Percentiles rank a stretch among this genome's conserved stretches.
Conservation (phyloP, 345 rosid genomes). For the Nephelium lappaceum region DNA sequence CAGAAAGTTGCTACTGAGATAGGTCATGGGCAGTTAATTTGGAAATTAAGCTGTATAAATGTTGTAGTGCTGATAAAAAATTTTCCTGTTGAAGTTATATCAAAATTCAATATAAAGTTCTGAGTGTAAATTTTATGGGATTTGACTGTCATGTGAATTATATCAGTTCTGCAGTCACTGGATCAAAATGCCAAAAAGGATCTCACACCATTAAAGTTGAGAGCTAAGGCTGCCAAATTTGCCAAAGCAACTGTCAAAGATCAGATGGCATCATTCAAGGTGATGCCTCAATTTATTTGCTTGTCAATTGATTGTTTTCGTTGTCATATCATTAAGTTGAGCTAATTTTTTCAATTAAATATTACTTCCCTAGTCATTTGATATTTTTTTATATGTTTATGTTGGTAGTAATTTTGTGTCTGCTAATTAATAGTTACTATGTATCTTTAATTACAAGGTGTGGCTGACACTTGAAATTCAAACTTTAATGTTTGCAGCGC, state of each 20-base stretch:
- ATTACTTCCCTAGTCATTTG: not conserved
- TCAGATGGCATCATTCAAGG: conserved; percentile 97
- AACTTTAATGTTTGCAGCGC: conserved; percentile 57
- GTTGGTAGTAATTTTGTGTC: conserved; percentile 12
- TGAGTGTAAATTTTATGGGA: conserved; percentile 19
- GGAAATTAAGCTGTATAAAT: not conserved
- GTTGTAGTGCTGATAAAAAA: not conserved
- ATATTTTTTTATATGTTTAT: not conserved
- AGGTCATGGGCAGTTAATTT: not conserved
- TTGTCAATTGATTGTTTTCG: not conserved
- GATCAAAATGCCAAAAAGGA: conserved; percentile 82
- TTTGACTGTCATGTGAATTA: conserved; percentile 41
- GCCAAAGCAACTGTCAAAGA: conserved; percentile 92
- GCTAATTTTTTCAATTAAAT: not conserved
- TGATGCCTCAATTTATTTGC: conserved; percentile 24
- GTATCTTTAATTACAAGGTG: not conserved
- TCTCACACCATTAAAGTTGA: conserved; percentile 79
- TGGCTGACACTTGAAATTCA: conserved; percentile 6
- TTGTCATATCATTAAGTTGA: not conserved
- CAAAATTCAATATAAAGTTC: conserved; percentile 8
- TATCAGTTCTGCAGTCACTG: conserved; percentile 92
- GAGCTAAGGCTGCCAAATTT: conserved; percentile 93
- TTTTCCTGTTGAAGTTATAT: not conserved
- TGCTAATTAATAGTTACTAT: not conserved
- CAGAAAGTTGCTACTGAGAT: not conserved